These are phyloP conservation scores for Hygrophila difformis DNA, from an alignment of 257 asterid species.

Conservation along the genomic window DNA sequence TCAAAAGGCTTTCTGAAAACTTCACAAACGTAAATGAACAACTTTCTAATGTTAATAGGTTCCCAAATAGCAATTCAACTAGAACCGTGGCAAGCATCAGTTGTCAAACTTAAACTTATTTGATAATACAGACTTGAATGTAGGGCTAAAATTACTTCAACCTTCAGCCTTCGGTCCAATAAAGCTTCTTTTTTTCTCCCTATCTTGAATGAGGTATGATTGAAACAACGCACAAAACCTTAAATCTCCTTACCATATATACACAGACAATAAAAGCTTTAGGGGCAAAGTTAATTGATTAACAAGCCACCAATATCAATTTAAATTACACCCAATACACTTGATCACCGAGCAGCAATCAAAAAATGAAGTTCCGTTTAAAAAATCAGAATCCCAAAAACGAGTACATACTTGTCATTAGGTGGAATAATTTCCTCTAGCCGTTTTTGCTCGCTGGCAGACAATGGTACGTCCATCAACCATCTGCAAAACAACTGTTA, in stretches of 20 bases:
- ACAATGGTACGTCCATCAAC: slow-evolving; percentile 59
- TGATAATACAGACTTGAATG: neutral
- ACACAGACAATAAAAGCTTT: neutral
- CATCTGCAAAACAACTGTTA: slow-evolving; percentile 35
- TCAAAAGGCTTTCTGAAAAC: too few species aligned
- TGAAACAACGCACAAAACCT: neutral
- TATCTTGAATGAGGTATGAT: neutral
- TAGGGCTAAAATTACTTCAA: neutral
- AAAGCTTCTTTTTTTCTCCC: neutral
- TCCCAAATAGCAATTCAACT: too few species aligned
- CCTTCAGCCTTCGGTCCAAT: neutral
- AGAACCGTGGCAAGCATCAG: too few species aligned
- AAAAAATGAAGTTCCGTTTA: neutral
- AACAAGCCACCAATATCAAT: neutral
- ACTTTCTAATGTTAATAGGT: too few species aligned
- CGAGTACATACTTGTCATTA: slow-evolving; percentile 33
- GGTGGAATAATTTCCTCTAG: slow-evolving; percentile 34
- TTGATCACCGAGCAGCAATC: neutral
- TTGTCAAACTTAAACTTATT: neutral
- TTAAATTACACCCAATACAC: neutral
- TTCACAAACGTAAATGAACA: too few species aligned
- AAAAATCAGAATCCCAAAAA: neutral
- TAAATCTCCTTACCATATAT: neutral
- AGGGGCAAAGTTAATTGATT: neutral
- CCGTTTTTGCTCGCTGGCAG: slow-evolving; percentile 31